Evolutionary conservation across 2,329 filamentous ascomycete species (phyloP), one percentile per base, ranked within the genome.

Genomic region (Lecanicillium sp.): DNA sequence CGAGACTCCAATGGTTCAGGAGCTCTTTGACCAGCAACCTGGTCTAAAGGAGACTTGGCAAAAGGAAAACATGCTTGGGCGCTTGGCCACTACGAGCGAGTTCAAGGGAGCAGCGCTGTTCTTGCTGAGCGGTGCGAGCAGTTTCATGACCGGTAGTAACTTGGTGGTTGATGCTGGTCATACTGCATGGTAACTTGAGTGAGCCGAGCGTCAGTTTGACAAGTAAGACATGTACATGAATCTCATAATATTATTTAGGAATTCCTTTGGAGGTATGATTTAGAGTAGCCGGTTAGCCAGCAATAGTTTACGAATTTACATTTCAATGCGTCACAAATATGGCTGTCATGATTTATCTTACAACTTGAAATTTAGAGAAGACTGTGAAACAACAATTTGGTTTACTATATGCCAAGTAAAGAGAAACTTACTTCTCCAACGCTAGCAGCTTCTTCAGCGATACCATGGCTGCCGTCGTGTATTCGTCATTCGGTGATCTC

Each of bases 21-120:
- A 75, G 49, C 68, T 85, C 33, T 85, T 88, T 48, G 67, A 78
- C 44, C 70, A 83, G 48, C 80, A 75, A 15, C 83, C 83, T 0
- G 78, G 80, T 27, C 59, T 70, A 28, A 57, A 55, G 38, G 56
- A 63, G 36, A 70, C 75, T 39, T 88, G 83, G 83, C 74, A 80
- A 38, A 73, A 67, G 40, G 77, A 85, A 60, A 87, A 85, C 53
- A 86, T 87, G 82, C 67, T 87, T 47, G 78, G 70, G 2, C 65
- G 75, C 15, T 59, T 81, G 22, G 75, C 73, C 18, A 58, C 59
- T 18, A 71, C 76, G 0, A 64, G 69, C 33, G 76, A 81, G 49
- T 80, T 80, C 53, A 70, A 75, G 47, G 75, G 76, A 1, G 71
- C 75, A 0, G 73, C 71, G 2, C 60, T 80, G 8, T 83, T 79